Evolutionary conservation across 2,329 filamentous ascomycete genomes (phyloP).

Genomic region (Cadophora malorum): DNA sequence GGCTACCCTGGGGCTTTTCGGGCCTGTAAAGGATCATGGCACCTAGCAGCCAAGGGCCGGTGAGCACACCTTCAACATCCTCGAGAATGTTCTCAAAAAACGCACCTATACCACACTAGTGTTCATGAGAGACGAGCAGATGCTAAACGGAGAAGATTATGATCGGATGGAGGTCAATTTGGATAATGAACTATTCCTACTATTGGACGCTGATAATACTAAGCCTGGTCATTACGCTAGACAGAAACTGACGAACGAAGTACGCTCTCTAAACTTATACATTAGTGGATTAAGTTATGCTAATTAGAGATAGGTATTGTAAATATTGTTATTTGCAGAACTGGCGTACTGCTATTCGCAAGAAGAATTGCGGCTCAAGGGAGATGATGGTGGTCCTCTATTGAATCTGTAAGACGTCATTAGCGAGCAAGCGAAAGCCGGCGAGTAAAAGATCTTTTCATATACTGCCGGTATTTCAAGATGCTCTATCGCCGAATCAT

Average conservation of each 20-base stretch:
- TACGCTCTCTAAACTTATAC: conserved; percentile 24
- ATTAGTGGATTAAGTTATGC: not conserved
- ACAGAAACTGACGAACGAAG: conserved; percentile 36
- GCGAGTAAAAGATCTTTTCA: conserved; percentile 8
- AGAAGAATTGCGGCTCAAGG: conserved; percentile 36
- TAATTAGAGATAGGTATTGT: conserved; percentile 23
- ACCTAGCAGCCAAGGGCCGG: conserved; percentile 24
- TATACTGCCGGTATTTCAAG: conserved; percentile 25
- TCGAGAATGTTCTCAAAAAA: conserved; percentile 29
- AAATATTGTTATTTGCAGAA: conserved; percentile 20
- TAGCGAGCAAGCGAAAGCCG: conserved; percentile 25
- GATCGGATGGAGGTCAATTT: conserved; percentile 28
- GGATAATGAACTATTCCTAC: conserved; percentile 33
- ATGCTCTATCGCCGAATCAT: conserved; percentile 22
- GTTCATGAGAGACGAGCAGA: conserved; percentile 29
- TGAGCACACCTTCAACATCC: conserved; percentile 22
- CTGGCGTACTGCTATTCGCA: conserved; percentile 31
- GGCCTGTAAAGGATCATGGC: conserved; percentile 25
- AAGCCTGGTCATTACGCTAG: conserved; percentile 38
- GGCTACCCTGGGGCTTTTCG: not conserved
- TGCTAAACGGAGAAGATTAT: conserved; percentile 30
- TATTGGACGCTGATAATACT: conserved; percentile 32
- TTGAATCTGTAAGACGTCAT: conserved; percentile 39
- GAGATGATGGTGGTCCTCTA: conserved; percentile 40
- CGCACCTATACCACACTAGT: conserved; percentile 21